A percentile compares a stretch with the other conserved stretches of the same genome.
Evolutionary conservation across 2,329 filamentous ascomycete species (phyloP).

Genomic region (Clarireedia homoeocarpa): DNA sequence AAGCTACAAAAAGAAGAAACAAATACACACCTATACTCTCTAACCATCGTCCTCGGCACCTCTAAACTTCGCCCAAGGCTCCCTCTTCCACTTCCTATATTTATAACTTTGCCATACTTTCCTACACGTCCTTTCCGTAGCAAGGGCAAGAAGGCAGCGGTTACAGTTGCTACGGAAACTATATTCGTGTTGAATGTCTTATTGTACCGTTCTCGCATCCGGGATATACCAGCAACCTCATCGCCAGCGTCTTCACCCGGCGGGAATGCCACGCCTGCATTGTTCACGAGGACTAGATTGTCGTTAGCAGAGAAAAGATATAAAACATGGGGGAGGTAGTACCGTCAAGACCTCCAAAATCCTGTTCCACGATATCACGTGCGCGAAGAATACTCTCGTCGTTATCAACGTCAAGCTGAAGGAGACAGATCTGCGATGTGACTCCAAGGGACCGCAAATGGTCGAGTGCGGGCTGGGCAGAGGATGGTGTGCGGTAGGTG

Average conservation of each 20-base stretch:
- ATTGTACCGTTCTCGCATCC: conserved; percentile 22
- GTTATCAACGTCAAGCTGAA: conserved; percentile 26
- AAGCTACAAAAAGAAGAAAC: too few relatives aligned
- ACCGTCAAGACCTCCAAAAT: conserved; percentile 27
- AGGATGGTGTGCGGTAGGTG: conserved; percentile 19
- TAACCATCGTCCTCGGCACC: background rate
- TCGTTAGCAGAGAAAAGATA: background rate
- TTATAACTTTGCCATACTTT: conserved; percentile 26
- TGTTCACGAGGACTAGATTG: background rate
- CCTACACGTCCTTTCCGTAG: conserved; percentile 17
- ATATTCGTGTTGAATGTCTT: conserved; percentile 33
- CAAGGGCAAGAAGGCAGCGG: conserved; percentile 26
- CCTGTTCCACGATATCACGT: conserved; percentile 15
- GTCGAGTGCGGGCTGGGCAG: conserved; percentile 24
- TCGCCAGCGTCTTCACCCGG: background rate
- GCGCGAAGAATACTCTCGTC: conserved; percentile 23
- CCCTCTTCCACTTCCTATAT: conserved; percentile 24
- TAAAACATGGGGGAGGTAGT: background rate
- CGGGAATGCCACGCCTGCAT: background rate
- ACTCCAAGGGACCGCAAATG: conserved; percentile 20
- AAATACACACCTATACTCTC: background rate
- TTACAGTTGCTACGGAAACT: conserved; percentile 34
- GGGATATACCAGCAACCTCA: background rate
- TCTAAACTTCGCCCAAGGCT: background rate
- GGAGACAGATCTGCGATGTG: conserved; percentile 18